phyloP scores from a whole-genome alignment of 257 asterid species.

The Primulina huaijiensis region DNA sequence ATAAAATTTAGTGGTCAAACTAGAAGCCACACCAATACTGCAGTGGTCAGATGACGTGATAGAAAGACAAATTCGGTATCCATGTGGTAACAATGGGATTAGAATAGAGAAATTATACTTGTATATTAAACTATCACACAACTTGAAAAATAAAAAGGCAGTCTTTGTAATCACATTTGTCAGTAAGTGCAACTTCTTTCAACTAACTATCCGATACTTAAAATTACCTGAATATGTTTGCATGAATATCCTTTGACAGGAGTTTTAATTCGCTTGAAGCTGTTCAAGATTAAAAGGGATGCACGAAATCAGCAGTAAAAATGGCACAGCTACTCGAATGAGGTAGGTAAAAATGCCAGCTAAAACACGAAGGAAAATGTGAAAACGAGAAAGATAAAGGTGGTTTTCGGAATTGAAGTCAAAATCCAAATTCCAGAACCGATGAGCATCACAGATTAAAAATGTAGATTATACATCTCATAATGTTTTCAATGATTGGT shows the following conservation, averaged over 20 bases:
- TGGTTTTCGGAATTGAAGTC: slow-evolving; percentile 18
- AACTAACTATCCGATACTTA: slow-evolving; percentile 15
- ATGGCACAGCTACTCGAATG: slow-evolving; percentile 16
- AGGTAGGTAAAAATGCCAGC: background rate
- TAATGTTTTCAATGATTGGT: background rate
- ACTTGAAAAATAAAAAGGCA: too few relatives aligned
- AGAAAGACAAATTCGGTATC: background rate
- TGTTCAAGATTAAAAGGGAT: slow-evolving; percentile 37
- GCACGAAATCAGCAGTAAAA: slow-evolving; percentile 22
- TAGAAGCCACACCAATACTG: slow-evolving; percentile 4
- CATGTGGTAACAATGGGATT: background rate
- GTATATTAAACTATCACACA: background rate
- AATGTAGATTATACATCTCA: slow-evolving; percentile 1
- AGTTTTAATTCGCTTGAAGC: slow-evolving; percentile 67
- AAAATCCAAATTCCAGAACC: slow-evolving; percentile 3
- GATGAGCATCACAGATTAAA: background rate
- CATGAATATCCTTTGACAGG: slow-evolving; percentile 90
- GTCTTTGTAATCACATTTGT: background rate
- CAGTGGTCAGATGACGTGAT: background rate
- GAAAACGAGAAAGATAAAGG: slow-evolving; percentile 13
- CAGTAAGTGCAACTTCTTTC: slow-evolving; percentile 15
- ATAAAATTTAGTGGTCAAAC: background rate
- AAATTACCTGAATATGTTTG: slow-evolving; percentile 85
- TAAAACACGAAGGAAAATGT: background rate
- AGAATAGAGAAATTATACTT: background rate